phyloP scores from a whole-genome alignment of 805 yeast species.

The Blastobotrys terrestris region DNA sequence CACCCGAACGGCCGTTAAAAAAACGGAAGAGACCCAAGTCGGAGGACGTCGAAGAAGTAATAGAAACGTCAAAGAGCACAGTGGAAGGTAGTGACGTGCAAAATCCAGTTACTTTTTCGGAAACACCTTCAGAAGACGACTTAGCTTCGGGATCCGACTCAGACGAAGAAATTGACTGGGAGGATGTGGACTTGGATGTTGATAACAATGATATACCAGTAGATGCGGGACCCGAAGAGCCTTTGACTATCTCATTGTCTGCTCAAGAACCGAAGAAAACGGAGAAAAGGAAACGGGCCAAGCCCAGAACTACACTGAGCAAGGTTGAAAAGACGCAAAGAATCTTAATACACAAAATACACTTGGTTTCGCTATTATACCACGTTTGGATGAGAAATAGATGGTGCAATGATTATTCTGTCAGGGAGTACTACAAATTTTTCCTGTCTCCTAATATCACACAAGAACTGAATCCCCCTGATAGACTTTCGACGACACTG shows the following conservation, averaged over 20 bases:
- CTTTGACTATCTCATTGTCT: slow-evolving; percentile 3
- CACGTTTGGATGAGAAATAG: slow-evolving; percentile 66
- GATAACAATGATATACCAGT: not conserved
- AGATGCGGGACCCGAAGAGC: slow-evolving; percentile 4
- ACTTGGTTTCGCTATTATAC: slow-evolving; percentile 50
- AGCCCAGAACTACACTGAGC: slow-evolving; percentile 5
- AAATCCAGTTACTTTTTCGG: slow-evolving; percentile 18
- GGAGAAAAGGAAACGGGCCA: not conserved
- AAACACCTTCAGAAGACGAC: slow-evolving; percentile 22
- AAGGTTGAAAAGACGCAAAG: slow-evolving; percentile 53
- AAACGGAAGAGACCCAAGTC: slow-evolving; percentile 1
- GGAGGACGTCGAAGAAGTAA: not conserved
- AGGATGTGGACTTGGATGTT: slow-evolving; percentile 31
- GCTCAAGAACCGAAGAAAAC: slow-evolving; percentile 4
- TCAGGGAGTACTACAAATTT: slow-evolving; percentile 38
- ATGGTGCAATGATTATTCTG: slow-evolving; percentile 56
- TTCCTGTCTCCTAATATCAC: slow-evolving; percentile 44
- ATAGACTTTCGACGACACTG: slow-evolving; percentile 40
- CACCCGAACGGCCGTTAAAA: slow-evolving; percentile 10
- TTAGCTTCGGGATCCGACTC: slow-evolving; percentile 25
- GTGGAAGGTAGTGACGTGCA: not conserved
- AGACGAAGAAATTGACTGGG: slow-evolving; percentile 28
- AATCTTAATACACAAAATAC: slow-evolving; percentile 49
- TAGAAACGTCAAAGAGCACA: not conserved
- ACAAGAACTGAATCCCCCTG: slow-evolving; percentile 44